These are phyloP conservation scores for Astragalus membranaceus DNA, from an alignment of 306 rosid genomes.

Conservation along the genomic window DNA sequence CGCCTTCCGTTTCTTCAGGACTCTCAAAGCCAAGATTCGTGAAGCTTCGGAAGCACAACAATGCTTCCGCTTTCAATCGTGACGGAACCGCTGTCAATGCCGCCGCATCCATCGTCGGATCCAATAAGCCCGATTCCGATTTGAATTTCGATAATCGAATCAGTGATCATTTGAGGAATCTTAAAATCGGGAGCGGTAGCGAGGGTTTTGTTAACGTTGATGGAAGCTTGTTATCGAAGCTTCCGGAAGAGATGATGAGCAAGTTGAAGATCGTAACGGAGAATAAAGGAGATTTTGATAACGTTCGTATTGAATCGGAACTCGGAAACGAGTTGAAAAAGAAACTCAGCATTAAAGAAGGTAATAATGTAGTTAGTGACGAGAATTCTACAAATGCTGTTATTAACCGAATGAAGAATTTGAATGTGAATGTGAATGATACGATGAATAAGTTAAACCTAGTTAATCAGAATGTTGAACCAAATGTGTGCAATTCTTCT, in stretches of 20 bases:
- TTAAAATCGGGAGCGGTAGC: conserved; percentile 36
- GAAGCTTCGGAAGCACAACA: conserved; percentile 53
- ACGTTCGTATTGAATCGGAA: conserved; percentile 28
- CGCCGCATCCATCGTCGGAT: background rate
- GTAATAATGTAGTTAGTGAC: conserved; percentile 22
- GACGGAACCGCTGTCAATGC: conserved; percentile 18
- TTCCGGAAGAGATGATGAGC: conserved; percentile 42
- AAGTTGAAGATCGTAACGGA: conserved; percentile 45
- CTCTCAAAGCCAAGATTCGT: conserved; percentile 52
- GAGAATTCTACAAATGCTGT: conserved; percentile 31
- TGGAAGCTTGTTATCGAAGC: conserved; percentile 28
- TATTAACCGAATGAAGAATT: conserved; percentile 45
- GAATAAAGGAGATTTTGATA: conserved; percentile 18
- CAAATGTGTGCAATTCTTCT: conserved; percentile 29
- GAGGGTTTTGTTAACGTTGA: conserved; percentile 29
- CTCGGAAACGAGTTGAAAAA: conserved; percentile 50
- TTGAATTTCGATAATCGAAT: conserved; percentile 25
- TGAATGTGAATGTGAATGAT: conserved; percentile 32
- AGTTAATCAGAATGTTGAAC: conserved; percentile 18
- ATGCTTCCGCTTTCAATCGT: conserved; percentile 47
- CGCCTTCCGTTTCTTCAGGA: conserved; percentile 42
- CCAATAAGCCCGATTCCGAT: background rate
- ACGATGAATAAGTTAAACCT: conserved; percentile 40
- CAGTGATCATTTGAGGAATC: conserved; percentile 38
- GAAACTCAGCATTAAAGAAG: conserved; percentile 44